These are phyloP conservation scores for Colletotrichum truncatum DNA, from an alignment of 2,329 filamentous ascomycete genomes.

Conservation along the genomic window DNA sequence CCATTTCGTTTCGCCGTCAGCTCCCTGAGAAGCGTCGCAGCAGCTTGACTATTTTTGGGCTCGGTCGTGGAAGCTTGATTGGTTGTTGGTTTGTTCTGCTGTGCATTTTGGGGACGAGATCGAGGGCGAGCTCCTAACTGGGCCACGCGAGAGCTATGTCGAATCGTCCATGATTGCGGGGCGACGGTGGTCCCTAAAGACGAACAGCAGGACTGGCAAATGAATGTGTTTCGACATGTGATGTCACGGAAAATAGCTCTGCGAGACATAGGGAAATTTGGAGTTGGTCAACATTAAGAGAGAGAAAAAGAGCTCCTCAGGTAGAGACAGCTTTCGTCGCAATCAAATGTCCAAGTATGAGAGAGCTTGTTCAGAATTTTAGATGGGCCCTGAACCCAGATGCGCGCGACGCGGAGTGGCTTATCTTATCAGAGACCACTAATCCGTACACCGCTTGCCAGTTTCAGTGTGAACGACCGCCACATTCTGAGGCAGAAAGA, in stretches of 20 bases:
- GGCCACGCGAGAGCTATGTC: constrained; percentile 42
- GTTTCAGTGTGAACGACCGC: background rate
- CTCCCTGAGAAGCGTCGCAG: constrained; percentile 34
- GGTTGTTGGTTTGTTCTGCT: background rate
- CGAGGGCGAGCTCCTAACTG: constrained; percentile 19
- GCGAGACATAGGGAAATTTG: constrained; percentile 29
- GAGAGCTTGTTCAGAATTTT: constrained; percentile 23
- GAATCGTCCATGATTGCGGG: constrained; percentile 38
- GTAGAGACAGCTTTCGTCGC: background rate
- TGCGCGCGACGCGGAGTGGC: constrained; percentile 1
- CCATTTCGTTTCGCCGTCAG: constrained; percentile 25
- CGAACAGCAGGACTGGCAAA: constrained; percentile 49
- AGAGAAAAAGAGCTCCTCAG: background rate
- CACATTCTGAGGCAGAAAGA: constrained; percentile 44
- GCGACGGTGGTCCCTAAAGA: constrained; percentile 38
- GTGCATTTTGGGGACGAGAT: background rate
- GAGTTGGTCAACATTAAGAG: constrained; percentile 5
- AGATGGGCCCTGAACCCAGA: constrained; percentile 23
- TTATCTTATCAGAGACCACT: constrained; percentile 28
- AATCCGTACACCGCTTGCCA: constrained; percentile 42
- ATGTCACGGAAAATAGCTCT: constrained; percentile 43
- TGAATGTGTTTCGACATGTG: constrained; percentile 42
- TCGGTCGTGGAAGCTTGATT: background rate
- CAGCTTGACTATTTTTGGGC: background rate
- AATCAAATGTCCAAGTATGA: background rate